Evolutionary conservation across 768 basidiomycete species (phyloP).

Genomic region (Amanita pallidorosea): DNA sequence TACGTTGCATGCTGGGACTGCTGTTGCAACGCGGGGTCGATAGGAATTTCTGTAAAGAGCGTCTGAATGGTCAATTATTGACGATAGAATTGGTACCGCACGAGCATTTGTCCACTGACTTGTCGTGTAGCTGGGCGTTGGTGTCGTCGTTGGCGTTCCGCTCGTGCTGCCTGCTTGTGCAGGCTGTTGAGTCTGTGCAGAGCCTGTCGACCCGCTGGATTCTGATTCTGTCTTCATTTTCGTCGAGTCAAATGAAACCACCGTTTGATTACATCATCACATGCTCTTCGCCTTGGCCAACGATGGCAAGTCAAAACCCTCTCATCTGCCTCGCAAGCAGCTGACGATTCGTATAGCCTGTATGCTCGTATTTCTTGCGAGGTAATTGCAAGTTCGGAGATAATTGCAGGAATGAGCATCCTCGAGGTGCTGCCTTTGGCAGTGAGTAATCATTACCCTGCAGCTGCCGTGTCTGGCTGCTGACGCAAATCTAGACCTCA

Average conservation of each 20-base stretch:
- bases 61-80: neutral
- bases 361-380: conserved; percentile 53
- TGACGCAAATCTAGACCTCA: conserved; percentile 19
- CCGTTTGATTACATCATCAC: conserved; percentile 2
- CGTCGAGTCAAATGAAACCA: neutral
- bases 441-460: conserved; percentile 31
- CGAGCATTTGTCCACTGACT: conserved; percentile 23
- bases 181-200: conserved; percentile 11
- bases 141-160: conserved; percentile 11
- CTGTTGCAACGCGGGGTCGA: conserved; percentile 60
- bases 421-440: conserved; percentile 27
- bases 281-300: neutral
- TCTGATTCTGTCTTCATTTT: conserved; percentile 35
- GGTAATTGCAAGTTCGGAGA: conserved; percentile 60
- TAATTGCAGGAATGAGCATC: conserved; percentile 60
- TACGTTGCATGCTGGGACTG: conserved; percentile 39
- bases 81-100: conserved; percentile 1
- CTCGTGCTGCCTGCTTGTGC: too few species aligned
- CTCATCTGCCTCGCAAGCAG: neutral
- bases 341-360: conserved; percentile 23
- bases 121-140: conserved; percentile 17
- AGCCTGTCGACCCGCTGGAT: neutral
- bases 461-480: conserved; percentile 4
- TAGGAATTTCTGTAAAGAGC: conserved; percentile 39
- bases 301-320: conserved; percentile 3